Evolutionary conservation across 2,329 filamentous ascomycete species (phyloP), one percentile per base, ranked within the genome.

Genomic region (Bipolaris cookei): DNA sequence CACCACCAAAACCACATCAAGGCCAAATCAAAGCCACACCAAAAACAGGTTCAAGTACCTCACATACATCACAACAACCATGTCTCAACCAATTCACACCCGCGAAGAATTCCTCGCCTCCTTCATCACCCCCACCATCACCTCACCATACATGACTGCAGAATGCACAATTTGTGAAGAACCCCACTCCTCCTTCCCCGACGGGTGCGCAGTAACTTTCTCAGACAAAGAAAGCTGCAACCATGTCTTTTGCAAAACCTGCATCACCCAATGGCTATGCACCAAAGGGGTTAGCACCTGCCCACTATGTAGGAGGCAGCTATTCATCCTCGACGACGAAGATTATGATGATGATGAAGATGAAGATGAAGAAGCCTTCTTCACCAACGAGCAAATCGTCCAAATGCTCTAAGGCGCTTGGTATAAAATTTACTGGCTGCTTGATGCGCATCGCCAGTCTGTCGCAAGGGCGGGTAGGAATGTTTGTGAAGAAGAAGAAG

Each of bases 141-240:
- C 32, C n/a, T 42, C 43, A 16, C 34, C 47, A 14, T 28, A 37
- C 13, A 16, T 21, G 6, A 14, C 39, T 20, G 11, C 21, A 14
- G n/a, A 35, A 18, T 56, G 54, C 23, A 3, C 49, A 13, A 53
- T 56, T 49, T 56, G 54, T 43, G 16, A 8, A 10, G 42, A 53
- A 32, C 28, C 42, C 10, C 53, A 43, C 43, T 21, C 25, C 37
- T 35, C 23, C 14, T 47, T 37, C 38, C n/a, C 34, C n/a, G 14
- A 14, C 3, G 8, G 16, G 10, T 13, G n/a, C 6, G 37, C 49
- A 39, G 54, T 53, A 1, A 21, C 49, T 16, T 56, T 53, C 21
- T 25, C 49, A 3, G 30, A 38, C n/a, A 2, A 18, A 11, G 8
- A 18, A 7, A 56, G 35, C 30, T 56, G 54, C 49, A 44, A 48